phyloP scores from a whole-genome alignment of 805 yeast genomes.

The Candida sphagnicola region DNA sequence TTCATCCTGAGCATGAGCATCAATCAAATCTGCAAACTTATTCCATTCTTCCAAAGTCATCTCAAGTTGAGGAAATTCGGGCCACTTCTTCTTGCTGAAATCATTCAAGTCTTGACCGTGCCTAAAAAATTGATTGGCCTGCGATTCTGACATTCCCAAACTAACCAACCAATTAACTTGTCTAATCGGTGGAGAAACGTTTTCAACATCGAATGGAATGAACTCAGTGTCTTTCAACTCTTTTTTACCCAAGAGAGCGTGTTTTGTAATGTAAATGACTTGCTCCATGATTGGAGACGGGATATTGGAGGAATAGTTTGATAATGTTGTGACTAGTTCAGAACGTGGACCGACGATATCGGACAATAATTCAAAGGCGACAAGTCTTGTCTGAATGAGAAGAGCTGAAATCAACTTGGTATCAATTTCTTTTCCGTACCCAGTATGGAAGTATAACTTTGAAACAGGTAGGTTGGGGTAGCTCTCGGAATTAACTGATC shows the following conservation, averaged over 20 bases:
- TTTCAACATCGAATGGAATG: slow-evolving; percentile 27
- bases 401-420: slow-evolving; percentile 20
- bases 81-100: slow-evolving; percentile 8
- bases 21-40: slow-evolving; percentile 7
- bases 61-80: slow-evolving; percentile 17
- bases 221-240: slow-evolving; percentile 33
- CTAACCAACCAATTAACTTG: slow-evolving; percentile 22
- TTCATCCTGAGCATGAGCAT: slow-evolving; percentile 7
- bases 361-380: slow-evolving; percentile 36
- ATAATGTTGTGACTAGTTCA: slow-evolving; percentile 11
- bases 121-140: slow-evolving; percentile 26
- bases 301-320: slow-evolving; percentile 14
- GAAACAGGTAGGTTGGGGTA: slow-evolving; percentile 37
- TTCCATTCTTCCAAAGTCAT: slow-evolving; percentile 13
- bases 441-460: slow-evolving; percentile 19
- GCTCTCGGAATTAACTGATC: slow-evolving; percentile 36
- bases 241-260: slow-evolving; percentile 34
- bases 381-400: slow-evolving; percentile 37
- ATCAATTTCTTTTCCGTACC: slow-evolving; percentile 15
- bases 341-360: slow-evolving; percentile 22
- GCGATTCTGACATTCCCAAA: slow-evolving; percentile 18
- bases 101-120: slow-evolving; percentile 15
- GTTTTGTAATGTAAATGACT: slow-evolving; percentile 40
- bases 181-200: slow-evolving; percentile 37
- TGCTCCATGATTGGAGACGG: slow-evolving; percentile 42